Evolutionary conservation across 495 filamentous ascomycete species (phyloP), one percentile per base, ranked within the genome.

Genomic region (Schizothecium vesticola): DNA sequence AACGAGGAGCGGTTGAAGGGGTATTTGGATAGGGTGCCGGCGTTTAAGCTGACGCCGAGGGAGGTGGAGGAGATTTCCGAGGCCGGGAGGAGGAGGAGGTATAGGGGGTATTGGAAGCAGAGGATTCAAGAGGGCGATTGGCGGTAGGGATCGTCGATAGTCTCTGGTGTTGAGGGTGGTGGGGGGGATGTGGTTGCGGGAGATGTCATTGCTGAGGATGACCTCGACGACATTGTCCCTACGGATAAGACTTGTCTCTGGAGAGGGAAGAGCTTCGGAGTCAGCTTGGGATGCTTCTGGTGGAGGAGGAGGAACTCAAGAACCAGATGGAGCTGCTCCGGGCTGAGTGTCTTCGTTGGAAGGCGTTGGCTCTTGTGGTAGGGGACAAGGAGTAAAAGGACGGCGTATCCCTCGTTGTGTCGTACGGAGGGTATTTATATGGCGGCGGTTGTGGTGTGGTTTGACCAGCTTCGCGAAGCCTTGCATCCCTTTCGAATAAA

Each of bases 1-100:
- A 96, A 86, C 68, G 89, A 94, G 78, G 78, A 89, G 67, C 79
- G 92, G 61, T 70, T 97, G 74, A 84, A 82, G 69, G 84, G 84
- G 66, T 94, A 91, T 72, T 72, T 93, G 71, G 75, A 81, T 12
- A 81, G 77, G 19, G 70, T 91, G 64, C 86, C 84, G 6, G 63
- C 66, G 23, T 95, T 96, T 78, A 88, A 88, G 71, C 75, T 96
- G 72, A 93, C 88, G 1, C 86, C 87, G 0, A 76, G 82, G 63
- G 93, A 96, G 80, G 80, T 94, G 5, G 77, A 88, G 65, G 85
- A 90, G 72, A 89, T 96, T 66, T 77, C 80, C 7, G 76, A 81
- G 67, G 43, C 83, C 31, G 92, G 92, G 1, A 78, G 81, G 71
- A 73, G 87, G 82, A 89, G 90, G 79, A 87, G 93, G 79, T 91